Base-by-base conservation (phyloP, 2,329 filamentous ascomycete genomes). In the Pyrenochaeta sp. region DNA sequence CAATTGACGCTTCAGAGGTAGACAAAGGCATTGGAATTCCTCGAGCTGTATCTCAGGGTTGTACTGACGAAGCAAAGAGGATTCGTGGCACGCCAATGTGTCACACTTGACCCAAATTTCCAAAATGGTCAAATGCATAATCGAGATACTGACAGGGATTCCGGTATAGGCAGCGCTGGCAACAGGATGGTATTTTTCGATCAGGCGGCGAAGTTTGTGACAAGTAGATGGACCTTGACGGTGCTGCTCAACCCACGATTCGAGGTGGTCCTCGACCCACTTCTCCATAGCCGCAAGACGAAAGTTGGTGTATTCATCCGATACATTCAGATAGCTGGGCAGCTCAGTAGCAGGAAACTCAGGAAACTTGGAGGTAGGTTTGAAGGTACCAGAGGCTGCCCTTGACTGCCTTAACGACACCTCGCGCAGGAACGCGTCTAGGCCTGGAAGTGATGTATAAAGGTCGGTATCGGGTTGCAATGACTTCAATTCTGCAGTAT, bases 31-130 rank as follows among this genome's bases (percentile, higher is more conserved):
- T 25, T 82, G 72, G 2, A 85, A 77, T 0, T 84, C 52, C 0
- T 63, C 43, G 0, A 51, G 10, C 0, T 79, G 77, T 0, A 89
- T 68, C 3, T 80, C 80, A 0, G 82, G 77, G 6, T 79, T 67
- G 58, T 86, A 89, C 0, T 85, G 69, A 0, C 5, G 7, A 0
- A 89, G 65, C 5, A 85, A 58, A 0, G 79, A 74, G n/a, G 79
- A 74, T 0, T 73, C 54, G 1, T 54, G 13, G 1, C 78, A 73
- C 0, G 82, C 81, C 1, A 77, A 75, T 50, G 76, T 82, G 58
- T 90, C 87, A 32, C 83, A 81, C 0, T 83, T 84, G 7, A 85
- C 68, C 88, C 87, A 90, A 0, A 90, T 68, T 52, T 89, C 85
- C 2, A 87, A 62, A 0, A 85, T 64, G 0, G 82, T 85, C 0